Evolutionary conservation across 306 rosid species (phyloP).

Genomic region (Dryas alaskensis): DNA sequence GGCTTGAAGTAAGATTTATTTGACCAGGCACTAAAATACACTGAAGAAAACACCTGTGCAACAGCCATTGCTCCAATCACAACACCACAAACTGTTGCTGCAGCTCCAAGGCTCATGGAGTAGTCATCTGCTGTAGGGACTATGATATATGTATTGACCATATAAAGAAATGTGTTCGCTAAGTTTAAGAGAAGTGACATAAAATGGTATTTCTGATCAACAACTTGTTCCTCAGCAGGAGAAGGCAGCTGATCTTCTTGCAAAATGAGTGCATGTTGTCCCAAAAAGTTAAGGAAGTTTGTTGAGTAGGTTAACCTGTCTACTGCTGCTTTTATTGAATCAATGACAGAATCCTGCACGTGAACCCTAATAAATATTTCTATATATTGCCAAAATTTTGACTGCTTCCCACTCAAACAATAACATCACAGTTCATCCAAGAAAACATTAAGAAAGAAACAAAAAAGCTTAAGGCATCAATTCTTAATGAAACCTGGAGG

Average conservation of each 20-base stretch:
- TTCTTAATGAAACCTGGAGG: constrained; percentile 63
- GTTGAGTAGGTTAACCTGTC: constrained; percentile 87
- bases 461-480: constrained; percentile 16
- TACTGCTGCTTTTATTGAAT: constrained; percentile 81
- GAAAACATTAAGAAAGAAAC: constrained; percentile 12
- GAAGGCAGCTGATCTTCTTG: constrained; percentile 74
- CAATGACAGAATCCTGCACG: constrained; percentile 87
- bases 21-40: constrained; percentile 99
- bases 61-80: constrained; percentile 99
- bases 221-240: constrained; percentile 62
- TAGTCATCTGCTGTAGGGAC: constrained; percentile 99
- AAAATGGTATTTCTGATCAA: constrained; percentile 71
- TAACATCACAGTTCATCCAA: constrained; percentile 12
- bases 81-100: constrained; percentile 95
- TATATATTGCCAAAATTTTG: constrained; percentile 14
- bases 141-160: constrained; percentile 96
- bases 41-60: constrained; percentile 96
- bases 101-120: constrained; percentile 94
- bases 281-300: constrained; percentile 89
- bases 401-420: not conserved
- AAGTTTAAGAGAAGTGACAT: constrained; percentile 87
- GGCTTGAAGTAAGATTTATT: constrained; percentile 90
- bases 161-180: constrained; percentile 89
- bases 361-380: constrained; percentile 23
- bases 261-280: constrained; percentile 95